These are phyloP conservation scores for Pilasporangium apinafurcum DNA, from an alignment of 352 stramenopile species.

Conservation along the genomic window DNA sequence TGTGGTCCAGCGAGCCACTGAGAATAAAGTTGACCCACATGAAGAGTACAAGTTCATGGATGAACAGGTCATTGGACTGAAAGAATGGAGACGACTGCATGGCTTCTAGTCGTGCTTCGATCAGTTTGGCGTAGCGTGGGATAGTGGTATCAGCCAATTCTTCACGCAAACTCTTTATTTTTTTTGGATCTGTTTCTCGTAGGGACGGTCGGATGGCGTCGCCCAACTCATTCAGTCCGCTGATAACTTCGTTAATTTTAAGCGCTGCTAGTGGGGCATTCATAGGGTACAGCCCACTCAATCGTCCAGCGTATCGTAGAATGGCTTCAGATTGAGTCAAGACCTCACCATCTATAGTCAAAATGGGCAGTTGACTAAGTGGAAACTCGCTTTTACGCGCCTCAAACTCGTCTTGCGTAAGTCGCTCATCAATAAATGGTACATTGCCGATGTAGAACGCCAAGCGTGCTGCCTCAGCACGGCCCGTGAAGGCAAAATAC, in stretches of 20 bases:
- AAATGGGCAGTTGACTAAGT: constrained; percentile 32
- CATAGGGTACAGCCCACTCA: constrained; percentile 23
- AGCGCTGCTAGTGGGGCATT: constrained; percentile 19
- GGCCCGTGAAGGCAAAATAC: constrained; percentile 36
- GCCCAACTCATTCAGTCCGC: constrained; percentile 16
- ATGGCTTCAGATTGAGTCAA: constrained; percentile 21
- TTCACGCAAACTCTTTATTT: constrained; percentile 26
- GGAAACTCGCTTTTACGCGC: constrained; percentile 23
- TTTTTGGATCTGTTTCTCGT: constrained; percentile 17
- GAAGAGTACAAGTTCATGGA: constrained; percentile 23
- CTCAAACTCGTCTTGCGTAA: constrained; percentile 25
- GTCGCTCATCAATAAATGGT: constrained; percentile 33
- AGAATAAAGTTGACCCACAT: constrained; percentile 13
- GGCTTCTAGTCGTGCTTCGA: constrained; percentile 21
- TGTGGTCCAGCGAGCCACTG: constrained; percentile 22
- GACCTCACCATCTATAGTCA: constrained; percentile 36
- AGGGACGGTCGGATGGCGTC: constrained; percentile 12
- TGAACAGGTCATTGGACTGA: constrained; percentile 10
- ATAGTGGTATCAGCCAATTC: constrained; percentile 18
- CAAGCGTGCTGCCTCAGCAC: constrained; percentile 41
- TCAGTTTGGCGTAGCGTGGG: constrained; percentile 12
- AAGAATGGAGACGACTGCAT: constrained; percentile 15
- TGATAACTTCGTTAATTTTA: constrained; percentile 24
- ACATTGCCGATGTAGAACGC: constrained; percentile 38
- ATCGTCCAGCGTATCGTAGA: constrained; percentile 18